Evolutionary conservation across 2,329 filamentous ascomycete species (phyloP).

Genomic region (Penicillium digitatum): DNA sequence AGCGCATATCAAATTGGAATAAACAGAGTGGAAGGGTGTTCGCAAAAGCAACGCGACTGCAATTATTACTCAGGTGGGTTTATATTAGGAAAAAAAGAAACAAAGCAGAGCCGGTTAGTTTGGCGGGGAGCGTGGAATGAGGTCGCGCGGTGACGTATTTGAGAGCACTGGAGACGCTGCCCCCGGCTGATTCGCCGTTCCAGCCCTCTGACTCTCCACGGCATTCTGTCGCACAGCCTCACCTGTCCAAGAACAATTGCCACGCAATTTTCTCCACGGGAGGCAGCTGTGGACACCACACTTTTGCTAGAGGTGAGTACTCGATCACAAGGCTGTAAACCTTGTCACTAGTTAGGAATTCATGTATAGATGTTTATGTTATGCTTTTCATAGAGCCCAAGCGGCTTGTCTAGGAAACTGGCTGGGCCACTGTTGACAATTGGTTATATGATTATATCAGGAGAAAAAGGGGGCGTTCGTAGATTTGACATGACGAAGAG

Average conservation of each 20-base stretch:
- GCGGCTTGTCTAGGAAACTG: background rate
- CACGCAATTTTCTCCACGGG: background rate
- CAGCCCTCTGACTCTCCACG: conserved; percentile 2
- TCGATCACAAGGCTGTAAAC: background rate
- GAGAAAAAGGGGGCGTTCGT: background rate
- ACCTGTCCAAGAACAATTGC: background rate
- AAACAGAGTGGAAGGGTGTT: conserved; percentile 1
- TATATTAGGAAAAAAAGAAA: conserved; percentile 9
- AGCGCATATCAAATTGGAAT: background rate
- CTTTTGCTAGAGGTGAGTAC: background rate
- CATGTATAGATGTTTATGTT: background rate
- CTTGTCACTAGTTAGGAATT: background rate
- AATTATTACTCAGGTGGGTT: conserved; percentile 4
- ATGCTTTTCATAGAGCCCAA: background rate
- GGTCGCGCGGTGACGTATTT: conserved; percentile 37
- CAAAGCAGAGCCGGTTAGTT: conserved; percentile 14
- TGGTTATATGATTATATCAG: background rate
- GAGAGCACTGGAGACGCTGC: conserved; percentile 27
- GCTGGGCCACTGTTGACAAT: background rate
- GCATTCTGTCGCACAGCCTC: conserved; percentile 5
- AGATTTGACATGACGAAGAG: background rate
- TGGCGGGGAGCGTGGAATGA: conserved; percentile 22
- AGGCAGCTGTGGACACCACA: background rate
- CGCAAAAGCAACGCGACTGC: conserved; percentile 16
- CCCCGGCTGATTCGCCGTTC: conserved; percentile 20